phyloP scores from a whole-genome alignment of 176 grass and related monocot genomes.

The Elaeis guineensis region DNA sequence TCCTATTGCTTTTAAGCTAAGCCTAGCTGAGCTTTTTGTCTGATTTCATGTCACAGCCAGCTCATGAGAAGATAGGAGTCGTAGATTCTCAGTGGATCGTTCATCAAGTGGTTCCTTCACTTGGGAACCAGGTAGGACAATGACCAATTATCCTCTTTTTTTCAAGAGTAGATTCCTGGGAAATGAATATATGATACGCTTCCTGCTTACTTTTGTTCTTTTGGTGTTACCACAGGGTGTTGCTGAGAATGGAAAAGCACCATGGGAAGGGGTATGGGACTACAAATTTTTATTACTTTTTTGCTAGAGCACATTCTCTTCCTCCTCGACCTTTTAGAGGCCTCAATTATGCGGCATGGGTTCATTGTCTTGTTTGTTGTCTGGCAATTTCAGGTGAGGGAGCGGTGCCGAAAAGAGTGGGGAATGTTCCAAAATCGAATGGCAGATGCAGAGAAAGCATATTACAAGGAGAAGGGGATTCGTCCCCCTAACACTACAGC shows the following conservation, averaged over 20 bases:
- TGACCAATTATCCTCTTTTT: no score
- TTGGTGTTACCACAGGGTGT: no score
- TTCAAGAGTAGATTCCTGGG: no score
- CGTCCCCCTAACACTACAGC: slow-evolving; percentile 48
- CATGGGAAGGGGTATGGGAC: no score
- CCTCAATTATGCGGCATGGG: background rate
- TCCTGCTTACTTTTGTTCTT: no score
- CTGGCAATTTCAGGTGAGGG: slow-evolving; percentile 37
- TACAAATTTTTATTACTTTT: no score
- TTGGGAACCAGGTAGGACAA: slow-evolving; percentile 48
- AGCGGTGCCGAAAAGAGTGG: slow-evolving; percentile 77
- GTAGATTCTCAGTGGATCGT: slow-evolving; percentile 96
- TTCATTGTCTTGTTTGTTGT: background rate
- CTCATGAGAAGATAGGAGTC: slow-evolving; percentile 84
- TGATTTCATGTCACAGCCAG: slow-evolving; percentile 32
- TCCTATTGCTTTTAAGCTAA: no score
- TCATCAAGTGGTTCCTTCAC: slow-evolving; percentile 81
- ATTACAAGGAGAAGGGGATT: slow-evolving; percentile 46
- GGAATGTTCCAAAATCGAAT: slow-evolving; percentile 60
- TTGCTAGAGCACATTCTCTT: no score
- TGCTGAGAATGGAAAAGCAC: no score
- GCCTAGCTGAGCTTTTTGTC: background rate
- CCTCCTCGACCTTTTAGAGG: no score
- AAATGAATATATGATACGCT: no score
- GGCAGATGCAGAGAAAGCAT: slow-evolving; percentile 65